Evolutionary conservation across 2,329 filamentous ascomycete species (phyloP).

Genomic region (Gyromitra esculenta): DNA sequence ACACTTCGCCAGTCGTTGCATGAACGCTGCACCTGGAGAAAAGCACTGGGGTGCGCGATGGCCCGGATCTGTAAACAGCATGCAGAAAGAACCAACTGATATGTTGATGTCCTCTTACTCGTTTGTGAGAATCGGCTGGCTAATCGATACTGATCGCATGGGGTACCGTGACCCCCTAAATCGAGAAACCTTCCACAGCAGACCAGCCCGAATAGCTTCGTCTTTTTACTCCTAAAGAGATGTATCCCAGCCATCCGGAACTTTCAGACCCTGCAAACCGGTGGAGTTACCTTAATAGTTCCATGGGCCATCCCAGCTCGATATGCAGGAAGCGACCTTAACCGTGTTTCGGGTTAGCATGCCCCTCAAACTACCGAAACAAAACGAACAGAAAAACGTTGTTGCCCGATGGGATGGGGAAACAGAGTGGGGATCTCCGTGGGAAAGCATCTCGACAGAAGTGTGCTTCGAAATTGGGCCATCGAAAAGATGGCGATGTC

Average conservation of each 20-base stretch:
- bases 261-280: background rate
- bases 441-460: too few species aligned
- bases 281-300: background rate
- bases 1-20: conserved; percentile 6
- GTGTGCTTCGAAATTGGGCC: too few species aligned
- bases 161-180: background rate
- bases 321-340: background rate
- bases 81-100: background rate
- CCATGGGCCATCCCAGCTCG: background rate
- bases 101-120: background rate
- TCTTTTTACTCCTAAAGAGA: background rate
- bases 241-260: conserved; percentile 7
- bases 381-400: background rate
- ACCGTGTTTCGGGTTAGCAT: conserved; percentile 5
- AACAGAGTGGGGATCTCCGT: conserved; percentile 5
- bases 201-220: background rate
- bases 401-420: background rate
- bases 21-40: background rate
- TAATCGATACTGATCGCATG: background rate
- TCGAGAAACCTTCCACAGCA: background rate
- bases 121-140: background rate
- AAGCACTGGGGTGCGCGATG: background rate
- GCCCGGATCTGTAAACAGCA: background rate
- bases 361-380: conserved; percentile 1
- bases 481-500: background rate